phyloP scores from a whole-genome alignment of 805 yeast genomes.

The Monosporozyma unispora region DNA sequence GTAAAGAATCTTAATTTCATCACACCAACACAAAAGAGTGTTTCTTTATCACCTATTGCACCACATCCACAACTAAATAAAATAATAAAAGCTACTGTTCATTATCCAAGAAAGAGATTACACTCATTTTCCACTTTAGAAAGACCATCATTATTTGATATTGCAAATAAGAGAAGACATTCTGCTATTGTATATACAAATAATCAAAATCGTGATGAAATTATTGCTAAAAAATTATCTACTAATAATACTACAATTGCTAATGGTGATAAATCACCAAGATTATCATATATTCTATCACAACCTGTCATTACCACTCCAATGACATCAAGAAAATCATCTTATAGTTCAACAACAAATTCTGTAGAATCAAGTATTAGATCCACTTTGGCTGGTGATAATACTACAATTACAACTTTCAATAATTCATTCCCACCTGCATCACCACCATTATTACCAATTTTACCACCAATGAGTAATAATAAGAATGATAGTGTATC shows the following conservation, averaged over 20 bases:
- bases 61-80: background rate
- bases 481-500: constrained; percentile 14
- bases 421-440: background rate
- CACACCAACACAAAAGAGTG: background rate
- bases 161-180: background rate
- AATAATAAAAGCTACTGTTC: background rate
- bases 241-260: too few relatives aligned
- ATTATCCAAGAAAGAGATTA: background rate
- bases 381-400: constrained; percentile 15
- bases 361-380: constrained; percentile 19
- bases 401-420: background rate
- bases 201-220: background rate
- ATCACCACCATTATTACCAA: background rate
- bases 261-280: background rate
- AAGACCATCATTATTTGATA: background rate
- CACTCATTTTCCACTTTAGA: background rate
- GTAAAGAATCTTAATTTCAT: too few relatives aligned
- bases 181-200: background rate
- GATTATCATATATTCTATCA: background rate
- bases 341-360: constrained; percentile 3
- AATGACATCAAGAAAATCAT: background rate
- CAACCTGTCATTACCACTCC: background rate
- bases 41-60: background rate
- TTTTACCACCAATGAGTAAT: background rate
- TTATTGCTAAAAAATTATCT: background rate